Conservation (phyloP, 257 asterid genomes). For the Linderniella brevidens region DNA sequence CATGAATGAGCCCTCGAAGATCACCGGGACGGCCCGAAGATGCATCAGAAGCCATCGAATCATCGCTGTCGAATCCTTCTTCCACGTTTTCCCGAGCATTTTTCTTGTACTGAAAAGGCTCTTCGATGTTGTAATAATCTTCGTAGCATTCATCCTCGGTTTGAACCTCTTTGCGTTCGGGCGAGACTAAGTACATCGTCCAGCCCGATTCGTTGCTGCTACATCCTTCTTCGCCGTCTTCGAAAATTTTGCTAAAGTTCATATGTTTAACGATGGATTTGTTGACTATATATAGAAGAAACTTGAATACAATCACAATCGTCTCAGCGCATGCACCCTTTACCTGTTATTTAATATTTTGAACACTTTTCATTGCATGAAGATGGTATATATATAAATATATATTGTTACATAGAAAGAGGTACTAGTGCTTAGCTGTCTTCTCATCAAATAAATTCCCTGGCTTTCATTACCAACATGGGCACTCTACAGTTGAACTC, state of each 20-base stretch:
- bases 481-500: no score
- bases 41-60: conserved; percentile 93
- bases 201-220: conserved; percentile 4
- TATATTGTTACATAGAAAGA: not conserved
- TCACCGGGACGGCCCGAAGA: conserved; percentile 62
- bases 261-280: not conserved
- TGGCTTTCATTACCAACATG: no score
- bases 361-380: not conserved
- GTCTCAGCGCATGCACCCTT: no score
- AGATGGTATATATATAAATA: not conserved
- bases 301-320: no score
- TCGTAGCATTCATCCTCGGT: not conserved
- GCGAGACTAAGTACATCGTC: not conserved
- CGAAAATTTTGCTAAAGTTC: not conserved
- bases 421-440: conserved; percentile 2
- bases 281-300: not conserved
- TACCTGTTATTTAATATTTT: not conserved
- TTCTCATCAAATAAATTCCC: not conserved
- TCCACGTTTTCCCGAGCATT: conserved; percentile 3
- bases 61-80: conserved; percentile 49
- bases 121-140: not conserved
- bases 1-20: conserved; percentile 4
- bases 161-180: not conserved
- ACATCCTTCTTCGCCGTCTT: not conserved
- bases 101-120: not conserved